These are phyloP conservation scores for Vigna reflexopilosa DNA, from an alignment of 306 rosid species.

Conservation along the genomic window DNA sequence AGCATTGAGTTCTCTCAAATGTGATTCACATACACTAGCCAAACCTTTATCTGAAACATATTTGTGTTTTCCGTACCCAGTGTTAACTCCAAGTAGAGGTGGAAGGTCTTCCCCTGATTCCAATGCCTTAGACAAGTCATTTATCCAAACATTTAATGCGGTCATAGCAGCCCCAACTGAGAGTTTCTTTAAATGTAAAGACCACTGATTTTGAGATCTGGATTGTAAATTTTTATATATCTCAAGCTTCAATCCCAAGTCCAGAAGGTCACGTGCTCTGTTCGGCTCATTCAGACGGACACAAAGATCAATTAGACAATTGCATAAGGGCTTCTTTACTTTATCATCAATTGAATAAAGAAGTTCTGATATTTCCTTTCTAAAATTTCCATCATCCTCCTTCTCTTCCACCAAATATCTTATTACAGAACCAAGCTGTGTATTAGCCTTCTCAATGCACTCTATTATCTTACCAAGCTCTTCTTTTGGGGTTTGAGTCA, in stretches of 20 bases:
- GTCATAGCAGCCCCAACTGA: slow-evolving; percentile 90
- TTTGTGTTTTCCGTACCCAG: slow-evolving; percentile 86
- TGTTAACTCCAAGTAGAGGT: slow-evolving; percentile 81
- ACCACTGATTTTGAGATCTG: slow-evolving; percentile 77
- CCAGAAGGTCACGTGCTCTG: slow-evolving; percentile 70
- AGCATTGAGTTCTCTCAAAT: slow-evolving; percentile 74
- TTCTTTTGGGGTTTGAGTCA: slow-evolving; percentile 74
- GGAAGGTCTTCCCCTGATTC: slow-evolving; percentile 82
- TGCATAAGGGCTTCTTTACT: slow-evolving; percentile 82
- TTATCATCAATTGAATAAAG: slow-evolving; percentile 55
- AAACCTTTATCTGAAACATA: slow-evolving; percentile 70
- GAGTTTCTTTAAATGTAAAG: slow-evolving; percentile 80
- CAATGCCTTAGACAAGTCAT: slow-evolving; percentile 68
- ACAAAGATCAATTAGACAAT: slow-evolving; percentile 89
- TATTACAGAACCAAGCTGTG: slow-evolving; percentile 71
- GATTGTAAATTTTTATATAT: slow-evolving; percentile 76
- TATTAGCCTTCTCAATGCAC: slow-evolving; percentile 69
- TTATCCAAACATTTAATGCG: slow-evolving; percentile 82
- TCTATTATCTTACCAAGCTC: slow-evolving; percentile 65
- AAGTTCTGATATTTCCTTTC: slow-evolving; percentile 68
- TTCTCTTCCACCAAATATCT: slow-evolving; percentile 65
- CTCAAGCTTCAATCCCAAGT: slow-evolving; percentile 61
- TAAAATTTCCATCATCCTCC: slow-evolving; percentile 55
- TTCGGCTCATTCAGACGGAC: slow-evolving; percentile 66
- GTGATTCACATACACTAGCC: slow-evolving; percentile 70